Evolutionary conservation across 148 eudicot species (phyloP), one percentile per base, ranked within the genome.

Genomic region (Suaeda aralocaspica): DNA sequence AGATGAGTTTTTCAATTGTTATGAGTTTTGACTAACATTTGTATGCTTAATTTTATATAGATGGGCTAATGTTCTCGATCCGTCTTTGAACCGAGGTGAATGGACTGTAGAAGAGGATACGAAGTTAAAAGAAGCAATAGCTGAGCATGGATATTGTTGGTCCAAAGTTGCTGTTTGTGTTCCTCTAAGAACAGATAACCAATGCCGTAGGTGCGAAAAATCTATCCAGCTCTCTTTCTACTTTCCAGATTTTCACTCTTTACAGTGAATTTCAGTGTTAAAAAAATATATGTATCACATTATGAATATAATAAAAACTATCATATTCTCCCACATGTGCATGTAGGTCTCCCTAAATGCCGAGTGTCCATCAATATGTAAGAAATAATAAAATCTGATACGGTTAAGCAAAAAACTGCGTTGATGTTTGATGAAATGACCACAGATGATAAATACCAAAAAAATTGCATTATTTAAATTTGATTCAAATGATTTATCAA

Each of bases 21-120:
- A 56, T 12, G n/a, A n/a, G n/a, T 46, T 67, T n/a, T 57, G 45
- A 66, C 56, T 11, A 44, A 41, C 31, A 31, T 72, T 34, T 75
- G 46, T 29, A n/a, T 28, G 59, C 11, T 34, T 66, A 66, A 68
- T 69, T 69, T 66, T 72, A 78, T 68, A 60, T 82, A 88, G 96
- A 82, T 93, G 96, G 98, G 84, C 79, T 59, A 93, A 93, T 75
- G 53, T 64, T 78, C 89, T 93, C 25, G 89, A 93, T 80, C 95
- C 98, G 67, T 74, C 82, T 69, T 67, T 93, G 71, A 90, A 77
- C 42, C 70, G 64, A 58, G 86, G 84, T 71, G 63, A 59, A 42
- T 93, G 98, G 98, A 86, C 89, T 24, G 73, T 76, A 72, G 98
- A 84, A 71, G 98, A 93, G 67, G 98, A 93, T 83, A 63, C 62